Evolutionary conservation across 164 flowering plant genomes (phyloP), one percentile per base, ranked within the genome.

Genomic region (Tinospora cordifolia): DNA sequence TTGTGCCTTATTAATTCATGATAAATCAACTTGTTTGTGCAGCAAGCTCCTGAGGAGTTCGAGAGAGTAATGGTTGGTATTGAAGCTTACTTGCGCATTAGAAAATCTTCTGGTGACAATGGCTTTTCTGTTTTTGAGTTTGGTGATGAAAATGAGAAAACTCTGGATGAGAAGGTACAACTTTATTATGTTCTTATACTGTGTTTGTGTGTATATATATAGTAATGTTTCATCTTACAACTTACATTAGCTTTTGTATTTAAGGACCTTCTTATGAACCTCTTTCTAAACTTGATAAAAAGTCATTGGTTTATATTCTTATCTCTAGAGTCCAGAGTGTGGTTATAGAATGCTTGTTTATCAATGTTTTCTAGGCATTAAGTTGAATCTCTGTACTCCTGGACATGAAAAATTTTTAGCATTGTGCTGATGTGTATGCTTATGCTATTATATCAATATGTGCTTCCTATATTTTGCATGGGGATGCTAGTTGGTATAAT

Each of bases 11-110:
- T 67, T 34, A 21, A 41, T 59, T 69, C 22, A 30, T 49, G 58
- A 71, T n/a, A 26, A 63, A 44, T 51, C 36, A 15, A 58, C 44
- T 26, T 73, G 63, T 49, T 41, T 66, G 30, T 84, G 77, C 92
- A 95, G 99, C 99, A 92, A 92, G 89, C 86, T 65, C 98, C 99
- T 63, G 99, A 95, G 76, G 99, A 95, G 79, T 80, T 95, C 71
- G 98, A 95, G 66, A 84, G 99, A 75, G 93, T 95, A 47, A 86
- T 92, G 92, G 92, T 83, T 77, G 96, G 96, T 8, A 70, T 95
- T 54, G 89, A 92, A 79, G 96, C 97, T 26, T 95, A 95, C 81
- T 80, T 92, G 57, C 88, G 96, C 79, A 91, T 95, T 26, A 83
- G 99, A 83, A 86, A 76, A 71, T 90, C 80, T 69, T 67, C 75